Percentiles rank a stretch among this genome's conserved stretches.
phyloP scores from a whole-genome alignment of 1,284 basidiomycete species.

The Bjerkandera adusta region DNA sequence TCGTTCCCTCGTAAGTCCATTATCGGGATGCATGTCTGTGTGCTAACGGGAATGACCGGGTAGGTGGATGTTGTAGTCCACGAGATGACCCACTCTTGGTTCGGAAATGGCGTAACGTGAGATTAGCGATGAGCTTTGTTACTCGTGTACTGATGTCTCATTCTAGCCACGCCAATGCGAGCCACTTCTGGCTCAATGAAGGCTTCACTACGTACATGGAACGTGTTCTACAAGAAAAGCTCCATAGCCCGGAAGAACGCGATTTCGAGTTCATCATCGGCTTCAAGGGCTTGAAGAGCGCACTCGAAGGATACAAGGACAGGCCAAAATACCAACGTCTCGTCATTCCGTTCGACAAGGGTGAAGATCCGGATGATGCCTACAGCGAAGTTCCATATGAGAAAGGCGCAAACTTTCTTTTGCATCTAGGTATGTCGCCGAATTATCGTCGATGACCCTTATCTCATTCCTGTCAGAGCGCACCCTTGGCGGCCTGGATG shows the following conservation, averaged over 20 bases:
- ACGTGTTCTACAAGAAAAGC: slow-evolving; percentile 71
- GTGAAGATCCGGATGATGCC: slow-evolving; percentile 87
- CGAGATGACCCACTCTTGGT: slow-evolving; percentile 80
- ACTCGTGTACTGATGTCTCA: background rate
- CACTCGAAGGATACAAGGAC: slow-evolving; percentile 60
- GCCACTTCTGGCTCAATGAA: slow-evolving; percentile 92
- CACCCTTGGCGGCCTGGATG: slow-evolving; percentile 83
- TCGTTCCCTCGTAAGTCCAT: slow-evolving; percentile 59
- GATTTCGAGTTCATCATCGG: slow-evolving; percentile 79
- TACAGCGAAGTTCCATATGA: slow-evolving; percentile 74
- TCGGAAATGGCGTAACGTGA: slow-evolving; percentile 83
- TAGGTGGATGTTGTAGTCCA: slow-evolving; percentile 76
- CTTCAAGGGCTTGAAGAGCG: slow-evolving; percentile 69
- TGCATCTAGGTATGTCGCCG: slow-evolving; percentile 51
- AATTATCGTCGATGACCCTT: background rate
- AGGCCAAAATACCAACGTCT: slow-evolving; percentile 83
- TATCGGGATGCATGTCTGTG: background rate
- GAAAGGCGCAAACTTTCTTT: slow-evolving; percentile 73
- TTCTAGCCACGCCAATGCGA: slow-evolving; percentile 66
- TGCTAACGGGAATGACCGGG: background rate
- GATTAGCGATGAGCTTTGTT: slow-evolving; percentile 31
- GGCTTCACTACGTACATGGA: slow-evolving; percentile 96
- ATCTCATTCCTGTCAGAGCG: slow-evolving; percentile 54
- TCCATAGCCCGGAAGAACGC: slow-evolving; percentile 80
- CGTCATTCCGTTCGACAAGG: slow-evolving; percentile 80